Evolutionary conservation across 2,329 filamentous ascomycete species (phyloP).

Genomic region (Penicillium sp.): DNA sequence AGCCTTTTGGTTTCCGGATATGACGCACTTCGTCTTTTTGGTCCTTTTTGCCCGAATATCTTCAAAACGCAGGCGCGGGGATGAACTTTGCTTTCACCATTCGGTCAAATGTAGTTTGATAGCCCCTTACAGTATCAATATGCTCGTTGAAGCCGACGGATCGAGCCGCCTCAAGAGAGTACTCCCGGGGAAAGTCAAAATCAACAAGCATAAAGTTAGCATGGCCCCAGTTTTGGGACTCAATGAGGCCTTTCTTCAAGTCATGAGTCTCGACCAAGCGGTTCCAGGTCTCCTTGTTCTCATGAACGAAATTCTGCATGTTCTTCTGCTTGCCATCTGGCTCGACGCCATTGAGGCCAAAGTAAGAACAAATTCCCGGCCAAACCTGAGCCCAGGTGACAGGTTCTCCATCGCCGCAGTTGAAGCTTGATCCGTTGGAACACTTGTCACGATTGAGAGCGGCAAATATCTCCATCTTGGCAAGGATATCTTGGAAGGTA

Average conservation of each 20-base stretch:
- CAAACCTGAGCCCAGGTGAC: constrained; percentile 30
- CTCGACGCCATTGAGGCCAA: constrained; percentile 28
- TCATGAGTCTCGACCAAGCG: constrained; percentile 15
- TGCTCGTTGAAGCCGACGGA: constrained; percentile 25
- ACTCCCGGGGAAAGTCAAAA: constrained; percentile 28
- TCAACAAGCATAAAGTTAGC: constrained; percentile 23
- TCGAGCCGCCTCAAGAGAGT: constrained; percentile 19
- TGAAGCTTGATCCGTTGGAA: constrained; percentile 24
- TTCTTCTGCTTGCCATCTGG: constrained; percentile 12
- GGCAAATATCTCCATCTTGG: constrained; percentile 29
- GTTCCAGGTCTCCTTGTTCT: constrained; percentile 18
- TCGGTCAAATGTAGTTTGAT: constrained; percentile 25
- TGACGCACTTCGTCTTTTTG: too few species aligned
- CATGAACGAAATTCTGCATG: constrained; percentile 14
- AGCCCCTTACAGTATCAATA: constrained; percentile 26
- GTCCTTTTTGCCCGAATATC: too few species aligned
- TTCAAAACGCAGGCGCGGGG: constrained; percentile 37
- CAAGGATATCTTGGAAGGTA: constrained; percentile 32
- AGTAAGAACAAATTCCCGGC: constrained; percentile 31
- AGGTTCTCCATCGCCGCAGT: constrained; percentile 27
- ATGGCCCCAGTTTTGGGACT: constrained; percentile 25
- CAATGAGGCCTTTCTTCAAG: constrained; percentile 20
- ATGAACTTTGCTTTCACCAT: constrained; percentile 26
- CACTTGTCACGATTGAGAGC: constrained; percentile 28
- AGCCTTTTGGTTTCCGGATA: too few species aligned